Conservation (phyloP, 2,329 filamentous ascomycete genomes). For the Gremmenia infestans region DNA sequence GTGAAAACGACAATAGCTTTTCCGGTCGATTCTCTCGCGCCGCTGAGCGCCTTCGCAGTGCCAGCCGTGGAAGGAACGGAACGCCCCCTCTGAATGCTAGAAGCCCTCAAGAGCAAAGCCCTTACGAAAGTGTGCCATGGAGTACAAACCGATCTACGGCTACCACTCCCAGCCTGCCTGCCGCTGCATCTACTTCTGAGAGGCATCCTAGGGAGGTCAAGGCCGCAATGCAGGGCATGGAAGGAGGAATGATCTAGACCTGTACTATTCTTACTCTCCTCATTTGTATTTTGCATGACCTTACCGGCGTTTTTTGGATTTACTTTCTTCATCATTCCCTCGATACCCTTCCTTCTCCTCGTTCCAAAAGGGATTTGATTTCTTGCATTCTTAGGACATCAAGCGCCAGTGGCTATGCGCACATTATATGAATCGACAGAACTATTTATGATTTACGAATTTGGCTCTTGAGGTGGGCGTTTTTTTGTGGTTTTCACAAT, state of each 20-base stretch:
- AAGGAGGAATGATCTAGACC: conserved; percentile 32
- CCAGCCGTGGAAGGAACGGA: conserved; percentile 48
- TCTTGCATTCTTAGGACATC: conserved; percentile 3
- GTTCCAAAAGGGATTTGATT: background rate
- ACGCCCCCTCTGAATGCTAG: conserved; percentile 16
- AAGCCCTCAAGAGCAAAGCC: conserved; percentile 25
- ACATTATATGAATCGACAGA: background rate
- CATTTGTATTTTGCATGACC: background rate
- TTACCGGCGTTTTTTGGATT: conserved; percentile 7
- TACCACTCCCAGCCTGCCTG: conserved; percentile 5
- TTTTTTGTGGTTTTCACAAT: background rate
- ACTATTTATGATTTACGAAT: conserved; percentile 15
- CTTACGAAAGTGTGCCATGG: conserved; percentile 32
- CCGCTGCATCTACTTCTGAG: conserved; percentile 14
- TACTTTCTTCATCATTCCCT: conserved; percentile 14
- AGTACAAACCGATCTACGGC: conserved; percentile 8
- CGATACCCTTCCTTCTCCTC: conserved; percentile 7
- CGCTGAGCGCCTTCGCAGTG: conserved; percentile 56
- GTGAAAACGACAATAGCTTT: conserved; percentile 47
- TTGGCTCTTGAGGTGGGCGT: conserved; percentile 3
- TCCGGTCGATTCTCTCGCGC: conserved; percentile 51
- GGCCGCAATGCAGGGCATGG: conserved; percentile 26
- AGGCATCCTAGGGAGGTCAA: conserved; percentile 31
- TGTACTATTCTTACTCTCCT: background rate
- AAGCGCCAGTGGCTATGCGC: no score